Conservation (phyloP, 352 stramenopile species). For the Plasmopara halstedii region DNA sequence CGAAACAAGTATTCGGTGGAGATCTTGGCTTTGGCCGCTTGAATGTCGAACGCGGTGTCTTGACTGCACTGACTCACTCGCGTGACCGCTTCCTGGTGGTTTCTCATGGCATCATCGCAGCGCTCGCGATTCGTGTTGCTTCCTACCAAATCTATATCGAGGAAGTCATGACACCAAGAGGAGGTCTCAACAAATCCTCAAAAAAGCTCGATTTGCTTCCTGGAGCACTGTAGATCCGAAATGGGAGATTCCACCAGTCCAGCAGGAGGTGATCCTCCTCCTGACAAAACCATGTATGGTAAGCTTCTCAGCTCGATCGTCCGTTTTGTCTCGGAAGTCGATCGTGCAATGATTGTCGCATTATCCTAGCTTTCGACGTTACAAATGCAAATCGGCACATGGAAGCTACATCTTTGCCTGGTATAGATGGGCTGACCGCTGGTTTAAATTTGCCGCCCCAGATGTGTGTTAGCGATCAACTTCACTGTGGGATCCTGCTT, state of each 20-base stretch:
- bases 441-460: background rate
- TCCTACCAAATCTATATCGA: too few relatives aligned
- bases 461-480: background rate
- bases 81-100: too few relatives aligned
- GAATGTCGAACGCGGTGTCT: too few relatives aligned
- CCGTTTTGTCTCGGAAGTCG: background rate
- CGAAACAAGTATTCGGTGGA: too few relatives aligned
- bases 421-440: background rate
- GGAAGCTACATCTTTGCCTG: background rate
- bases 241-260: background rate
- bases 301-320: background rate
- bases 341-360: too few relatives aligned
- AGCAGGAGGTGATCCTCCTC: background rate
- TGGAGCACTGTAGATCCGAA: background rate
- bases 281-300: background rate
- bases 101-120: too few relatives aligned
- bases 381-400: background rate
- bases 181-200: background rate
- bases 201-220: background rate
- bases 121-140: too few relatives aligned
- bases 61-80: too few relatives aligned
- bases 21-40: too few relatives aligned
- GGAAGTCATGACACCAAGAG: too few relatives aligned
- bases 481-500: background rate
- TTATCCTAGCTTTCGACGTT: background rate